Evolutionary conservation across 176 grass and related monocot genomes (phyloP), one percentile per base, ranked within the genome.

Genomic region (Aechmea fasciata): DNA sequence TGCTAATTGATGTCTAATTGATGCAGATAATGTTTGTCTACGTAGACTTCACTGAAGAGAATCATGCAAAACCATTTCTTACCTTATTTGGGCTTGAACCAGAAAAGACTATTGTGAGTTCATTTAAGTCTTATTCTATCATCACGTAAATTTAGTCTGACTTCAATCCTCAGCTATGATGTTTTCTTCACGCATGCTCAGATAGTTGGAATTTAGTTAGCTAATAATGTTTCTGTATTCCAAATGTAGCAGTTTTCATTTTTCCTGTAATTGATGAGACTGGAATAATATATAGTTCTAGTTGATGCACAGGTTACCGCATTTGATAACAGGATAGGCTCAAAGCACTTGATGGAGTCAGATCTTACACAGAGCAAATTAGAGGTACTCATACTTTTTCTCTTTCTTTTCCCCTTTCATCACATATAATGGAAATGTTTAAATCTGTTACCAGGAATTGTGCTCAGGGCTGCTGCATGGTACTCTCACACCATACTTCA

Each of bases 31-130:
- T 99, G 86, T 93, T 99, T 80, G 74, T 99, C 73, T 90, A 83
- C 51, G 89, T 90, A n/a, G 94, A 99, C 66, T 82, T 65, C 15
- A 81, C 94, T 75, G 89, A 93, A 83, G 94, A 99, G 78, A 83
- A 92, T 22, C 89, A 92, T 90, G 86, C 94, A 77, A 97, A 92
- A 73, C 94, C 94, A 68, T 97, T 97, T 80, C 71, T 97, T 17
- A 77, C 79, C 68, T 82, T 97, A 51, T 97, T 85, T 76, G 94
- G 87, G 55, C 74, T 87, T 47, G 89, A 97, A 81, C 70, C 86
- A 3, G 89, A 87, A 77, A 85, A 82, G 55, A 82, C 79, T 57
- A 87, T 86, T 75, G 93, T 97, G 71, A 70, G 84, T 83, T 80
- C 41, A 66, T 63, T 70, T 13, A 14, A 10, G 19, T 11, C 65